Evolutionary conservation across 2,329 filamentous ascomycete genomes (phyloP).

Genomic region (Apiospora rasikravindrae): DNA sequence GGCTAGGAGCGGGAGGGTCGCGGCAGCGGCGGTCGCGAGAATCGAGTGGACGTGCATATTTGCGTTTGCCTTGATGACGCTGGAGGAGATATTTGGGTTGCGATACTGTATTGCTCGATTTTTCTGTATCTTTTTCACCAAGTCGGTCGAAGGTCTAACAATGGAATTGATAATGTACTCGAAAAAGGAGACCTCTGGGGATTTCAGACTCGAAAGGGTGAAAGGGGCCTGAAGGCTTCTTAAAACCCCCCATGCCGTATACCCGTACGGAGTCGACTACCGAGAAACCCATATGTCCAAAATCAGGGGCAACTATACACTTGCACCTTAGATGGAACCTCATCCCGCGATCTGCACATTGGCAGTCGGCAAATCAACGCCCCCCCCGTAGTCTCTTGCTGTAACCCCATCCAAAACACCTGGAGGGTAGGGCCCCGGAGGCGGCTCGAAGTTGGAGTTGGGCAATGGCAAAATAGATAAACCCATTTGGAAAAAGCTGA

Average conservation of each 20-base stretch:
- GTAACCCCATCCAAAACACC: neutral
- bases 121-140: neutral
- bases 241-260: neutral
- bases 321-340: neutral
- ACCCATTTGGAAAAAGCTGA: slow-evolving; percentile 4
- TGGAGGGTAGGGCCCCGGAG: neutral
- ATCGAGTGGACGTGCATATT: neutral
- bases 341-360: neutral
- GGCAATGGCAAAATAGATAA: slow-evolving; percentile 5
- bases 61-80: neutral
- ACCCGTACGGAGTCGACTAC: neutral
- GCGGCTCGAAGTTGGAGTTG: neutral
- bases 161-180: no score
- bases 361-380: neutral
- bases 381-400: neutral
- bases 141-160: neutral
- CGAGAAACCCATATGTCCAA: neutral
- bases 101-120: neutral
- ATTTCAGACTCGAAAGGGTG: neutral
- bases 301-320: neutral
- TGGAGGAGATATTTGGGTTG: neutral
- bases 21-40: neutral
- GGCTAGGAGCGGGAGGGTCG: slow-evolving; percentile 22
- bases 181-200: neutral
- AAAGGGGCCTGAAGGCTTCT: neutral